Base-by-base conservation (phyloP, 208 protist genomes). In the Leishmania amazonensis region DNA sequence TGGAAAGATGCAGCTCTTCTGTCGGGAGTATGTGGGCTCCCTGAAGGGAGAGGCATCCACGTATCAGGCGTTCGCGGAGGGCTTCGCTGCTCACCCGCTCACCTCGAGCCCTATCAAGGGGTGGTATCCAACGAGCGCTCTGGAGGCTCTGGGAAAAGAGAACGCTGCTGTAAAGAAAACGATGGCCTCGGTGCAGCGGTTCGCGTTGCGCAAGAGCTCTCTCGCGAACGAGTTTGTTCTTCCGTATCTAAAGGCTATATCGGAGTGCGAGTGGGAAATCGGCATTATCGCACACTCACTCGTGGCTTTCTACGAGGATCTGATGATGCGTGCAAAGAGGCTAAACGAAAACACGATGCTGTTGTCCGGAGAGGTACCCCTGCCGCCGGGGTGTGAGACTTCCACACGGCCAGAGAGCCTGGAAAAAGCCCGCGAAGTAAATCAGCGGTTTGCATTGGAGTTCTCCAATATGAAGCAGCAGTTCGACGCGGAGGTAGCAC, bases 1-100 rank as follows among this genome's bases (percentile, higher is more conserved):
- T n/a, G 49, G n/a, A 19, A 85, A 79, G 35, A 82, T 85, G 78
- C 73, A 78, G 54, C 28, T 64, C 0, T 85, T 85, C 57, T 85
- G 78, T 75, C 51, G 77, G 0, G 78, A 82, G 54, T 73, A 80
- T 51, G 62, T 85, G 8, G 53, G 38, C 40, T 78, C 73, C 51
- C 62, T 85, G 62, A 64, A 35, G 45, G 65, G 1, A 13, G 82
- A 82, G 78, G 45, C 40, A 65, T 68, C 73, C 2, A 65, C 78
- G 54, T 85, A 85, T 38, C 78, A 85, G 42, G 38, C 77, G 60
- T 11, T 82, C 38, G 82, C 78, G 19, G 82, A 85, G 65, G 75
- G 78, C 2, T n/a, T 81, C 5, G 76, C 65, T 40, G 47, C 45
- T 3, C n/a, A 70, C 5, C 78, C 73, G 21, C 53, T 81, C 40